These are phyloP conservation scores for Nemania bipapillata DNA, from an alignment of 2,329 filamentous ascomycete genomes.

Conservation along the genomic window DNA sequence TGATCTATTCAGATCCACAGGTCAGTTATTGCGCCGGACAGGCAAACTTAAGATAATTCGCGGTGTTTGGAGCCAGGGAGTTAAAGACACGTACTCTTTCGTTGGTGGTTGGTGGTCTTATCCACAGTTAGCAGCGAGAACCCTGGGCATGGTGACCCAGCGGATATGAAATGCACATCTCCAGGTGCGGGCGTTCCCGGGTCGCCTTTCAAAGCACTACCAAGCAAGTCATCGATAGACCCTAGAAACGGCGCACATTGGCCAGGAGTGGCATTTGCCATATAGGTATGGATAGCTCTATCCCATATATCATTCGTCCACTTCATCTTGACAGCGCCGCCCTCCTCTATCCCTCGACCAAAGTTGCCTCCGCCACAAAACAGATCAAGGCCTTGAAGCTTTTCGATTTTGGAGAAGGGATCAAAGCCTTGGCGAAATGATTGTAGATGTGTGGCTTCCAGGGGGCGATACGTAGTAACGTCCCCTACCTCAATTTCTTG, in stretches of 20 bases:
- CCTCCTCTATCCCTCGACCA: conserved; percentile 79
- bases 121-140: conserved; percentile 74
- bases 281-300: conserved; percentile 76
- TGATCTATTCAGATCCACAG: conserved; percentile 58
- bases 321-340: conserved; percentile 70
- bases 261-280: conserved; percentile 67
- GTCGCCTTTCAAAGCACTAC: conserved; percentile 63
- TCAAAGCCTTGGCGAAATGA: conserved; percentile 67
- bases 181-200: conserved; percentile 66
- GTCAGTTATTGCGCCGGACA: background rate
- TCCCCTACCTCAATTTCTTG: conserved; percentile 47
- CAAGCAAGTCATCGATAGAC: conserved; percentile 76
- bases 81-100: conserved; percentile 58
- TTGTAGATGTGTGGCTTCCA: conserved; percentile 48
- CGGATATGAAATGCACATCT: conserved; percentile 74
- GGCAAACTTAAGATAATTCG: no score
- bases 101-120: conserved; percentile 64
- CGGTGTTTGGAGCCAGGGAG: background rate
- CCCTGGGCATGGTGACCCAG: conserved; percentile 80
- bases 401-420: conserved; percentile 52
- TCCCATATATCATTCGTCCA: conserved; percentile 75
- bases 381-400: conserved; percentile 72
- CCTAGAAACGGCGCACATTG: conserved; percentile 69
- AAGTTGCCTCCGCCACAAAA: conserved; percentile 84
- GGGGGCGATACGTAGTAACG: conserved; percentile 48